phyloP scores from a whole-genome alignment of 768 basidiomycete genomes.

The Leccinum sublutescens region DNA sequence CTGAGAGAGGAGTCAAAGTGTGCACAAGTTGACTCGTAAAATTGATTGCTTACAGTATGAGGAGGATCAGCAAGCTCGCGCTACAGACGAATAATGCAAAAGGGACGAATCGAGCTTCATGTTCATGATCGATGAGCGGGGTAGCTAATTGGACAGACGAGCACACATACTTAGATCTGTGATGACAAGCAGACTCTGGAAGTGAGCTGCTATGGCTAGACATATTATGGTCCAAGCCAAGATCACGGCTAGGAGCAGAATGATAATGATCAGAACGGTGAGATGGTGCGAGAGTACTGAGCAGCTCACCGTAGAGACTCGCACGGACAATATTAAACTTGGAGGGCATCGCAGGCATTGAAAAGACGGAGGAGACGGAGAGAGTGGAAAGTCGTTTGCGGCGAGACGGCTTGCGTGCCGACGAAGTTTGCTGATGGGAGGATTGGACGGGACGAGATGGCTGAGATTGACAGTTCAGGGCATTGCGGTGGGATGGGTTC shows the following conservation, averaged over 20 bases:
- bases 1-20: slow-evolving; percentile 35
- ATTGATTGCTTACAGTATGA: slow-evolving; percentile 54
- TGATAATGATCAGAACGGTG: slow-evolving; percentile 6
- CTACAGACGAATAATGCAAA: slow-evolving; percentile 81
- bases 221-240: slow-evolving; percentile 77
- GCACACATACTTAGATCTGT: slow-evolving; percentile 72
- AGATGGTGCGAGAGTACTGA: neutral
- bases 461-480: slow-evolving; percentile 27
- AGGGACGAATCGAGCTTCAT: slow-evolving; percentile 79
- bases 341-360: slow-evolving; percentile 55
- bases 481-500: slow-evolving; percentile 23
- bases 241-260: slow-evolving; percentile 48
- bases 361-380: slow-evolving; percentile 32
- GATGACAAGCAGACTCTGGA: slow-evolving; percentile 65
- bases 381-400: slow-evolving; percentile 34
- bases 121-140: slow-evolving; percentile 28
- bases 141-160: neutral
- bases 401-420: slow-evolving; percentile 31
- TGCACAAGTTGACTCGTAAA: neutral
- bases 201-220: slow-evolving; percentile 76
- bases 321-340: slow-evolving; percentile 69
- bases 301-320: slow-evolving; percentile 60
- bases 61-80: slow-evolving; percentile 64
- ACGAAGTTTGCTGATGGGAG: slow-evolving; percentile 20
- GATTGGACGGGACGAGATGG: slow-evolving; percentile 19